These are phyloP conservation scores for Lachnellula suecica DNA, from an alignment of 2,329 filamentous ascomycete species.

Conservation along the genomic window DNA sequence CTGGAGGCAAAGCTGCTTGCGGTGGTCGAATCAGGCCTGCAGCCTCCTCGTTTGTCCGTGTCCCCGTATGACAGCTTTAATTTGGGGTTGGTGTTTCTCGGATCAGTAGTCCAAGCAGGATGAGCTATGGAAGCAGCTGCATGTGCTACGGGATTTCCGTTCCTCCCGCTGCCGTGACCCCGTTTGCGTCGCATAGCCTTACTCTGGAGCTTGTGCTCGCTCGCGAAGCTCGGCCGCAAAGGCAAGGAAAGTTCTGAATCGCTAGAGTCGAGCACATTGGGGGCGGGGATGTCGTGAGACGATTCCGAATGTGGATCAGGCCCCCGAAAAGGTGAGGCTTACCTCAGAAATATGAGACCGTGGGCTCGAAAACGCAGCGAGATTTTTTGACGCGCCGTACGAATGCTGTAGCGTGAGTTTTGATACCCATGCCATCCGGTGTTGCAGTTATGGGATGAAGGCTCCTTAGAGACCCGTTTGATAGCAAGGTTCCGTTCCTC, in stretches of 20 bases:
- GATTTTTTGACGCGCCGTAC: no score
- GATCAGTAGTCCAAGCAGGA: neutral
- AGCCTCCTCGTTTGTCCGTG: neutral
- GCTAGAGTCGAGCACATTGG: neutral
- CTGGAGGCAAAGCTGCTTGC: neutral
- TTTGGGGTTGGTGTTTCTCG: slow-evolving; percentile 6
- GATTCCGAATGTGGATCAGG: neutral
- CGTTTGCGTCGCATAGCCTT: slow-evolving; percentile 7
- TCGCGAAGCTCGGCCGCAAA: neutral
- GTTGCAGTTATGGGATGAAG: no score
- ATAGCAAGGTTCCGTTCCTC: neutral
- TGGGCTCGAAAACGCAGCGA: no score
- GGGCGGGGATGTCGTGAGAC: slow-evolving; percentile 1
- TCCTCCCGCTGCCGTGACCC: slow-evolving; percentile 18
- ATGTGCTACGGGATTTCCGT: slow-evolving; percentile 21
- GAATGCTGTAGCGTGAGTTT: no score
- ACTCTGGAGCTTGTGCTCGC: slow-evolving; percentile 1
- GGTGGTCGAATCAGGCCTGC: neutral
- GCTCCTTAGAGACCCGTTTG: neutral
- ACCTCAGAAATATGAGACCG: no score
- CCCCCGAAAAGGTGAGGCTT: neutral
- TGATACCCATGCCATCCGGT: no score
- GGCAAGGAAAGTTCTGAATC: neutral
- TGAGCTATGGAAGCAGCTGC: slow-evolving; percentile 6
- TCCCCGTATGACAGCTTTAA: slow-evolving; percentile 11